phyloP scores from a whole-genome alignment of 192 early-diverging fungal genomes.

The Coemansia reversa region DNA sequence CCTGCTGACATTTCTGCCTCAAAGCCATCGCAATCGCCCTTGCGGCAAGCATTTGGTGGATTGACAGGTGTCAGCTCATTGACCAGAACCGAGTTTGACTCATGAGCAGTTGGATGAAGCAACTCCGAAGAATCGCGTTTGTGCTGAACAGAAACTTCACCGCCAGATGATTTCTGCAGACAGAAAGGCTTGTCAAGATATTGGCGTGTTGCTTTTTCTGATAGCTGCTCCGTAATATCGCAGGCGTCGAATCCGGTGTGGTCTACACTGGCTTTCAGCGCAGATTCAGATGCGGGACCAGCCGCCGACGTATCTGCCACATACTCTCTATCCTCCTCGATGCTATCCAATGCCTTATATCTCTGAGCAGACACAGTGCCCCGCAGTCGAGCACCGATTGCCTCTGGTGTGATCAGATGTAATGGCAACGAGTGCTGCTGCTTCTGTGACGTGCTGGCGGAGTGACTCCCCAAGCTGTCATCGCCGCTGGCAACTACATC shows the following conservation, averaged over 20 bases:
- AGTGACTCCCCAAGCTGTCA: background rate
- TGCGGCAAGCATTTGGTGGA: too few relatives aligned
- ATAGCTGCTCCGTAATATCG: background rate
- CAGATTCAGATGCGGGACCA: background rate
- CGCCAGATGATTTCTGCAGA: background rate
- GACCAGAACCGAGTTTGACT: too few relatives aligned
- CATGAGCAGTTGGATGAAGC: too few relatives aligned
- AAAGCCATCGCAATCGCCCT: too few relatives aligned
- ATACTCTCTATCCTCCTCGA: slow-evolving; percentile 26
- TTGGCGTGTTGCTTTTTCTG: slow-evolving; percentile 18
- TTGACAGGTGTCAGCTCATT: too few relatives aligned
- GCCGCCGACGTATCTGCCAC: background rate
- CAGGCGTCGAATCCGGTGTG: background rate
- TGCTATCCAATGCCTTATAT: slow-evolving; percentile 22
- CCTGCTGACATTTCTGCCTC: too few relatives aligned
- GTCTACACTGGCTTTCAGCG: background rate
- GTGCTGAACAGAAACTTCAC: background rate
- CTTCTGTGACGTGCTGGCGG: background rate
- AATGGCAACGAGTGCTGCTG: slow-evolving; percentile 4
- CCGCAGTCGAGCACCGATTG: slow-evolving; percentile 9
- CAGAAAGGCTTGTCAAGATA: slow-evolving; percentile 30
- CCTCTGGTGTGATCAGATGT: slow-evolving; percentile 6
- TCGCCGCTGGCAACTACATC: background rate
- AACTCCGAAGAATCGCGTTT: too few relatives aligned
- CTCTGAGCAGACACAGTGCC: slow-evolving; percentile 6